Evolutionary conservation across 306 rosid species (phyloP).

Genomic region (Cajanus cajan): DNA sequence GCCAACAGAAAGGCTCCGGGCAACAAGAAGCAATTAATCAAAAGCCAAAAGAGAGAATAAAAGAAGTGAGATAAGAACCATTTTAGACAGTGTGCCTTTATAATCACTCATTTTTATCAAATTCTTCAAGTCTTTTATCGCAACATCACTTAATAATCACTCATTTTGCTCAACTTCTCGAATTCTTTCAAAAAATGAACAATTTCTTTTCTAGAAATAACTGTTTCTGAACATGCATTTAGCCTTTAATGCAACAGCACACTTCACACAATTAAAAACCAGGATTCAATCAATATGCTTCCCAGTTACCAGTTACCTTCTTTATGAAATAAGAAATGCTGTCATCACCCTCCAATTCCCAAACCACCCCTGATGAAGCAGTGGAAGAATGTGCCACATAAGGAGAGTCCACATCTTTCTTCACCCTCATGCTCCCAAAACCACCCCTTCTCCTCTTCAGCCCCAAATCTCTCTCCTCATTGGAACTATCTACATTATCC

Average conservation of each 20-base stretch:
- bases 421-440: conserved; percentile 65
- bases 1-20: conserved; percentile 32
- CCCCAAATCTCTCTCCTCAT: conserved; percentile 46
- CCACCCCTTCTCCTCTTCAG: conserved; percentile 31
- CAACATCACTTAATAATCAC: neutral
- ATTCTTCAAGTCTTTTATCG: neutral
- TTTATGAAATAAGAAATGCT: conserved; percentile 66
- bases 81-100: neutral
- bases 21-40: neutral
- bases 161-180: neutral
- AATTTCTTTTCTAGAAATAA: neutral
- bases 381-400: conserved; percentile 35
- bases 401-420: conserved; percentile 67
- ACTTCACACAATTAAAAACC: neutral
- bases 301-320: conserved; percentile 51
- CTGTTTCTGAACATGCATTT: neutral
- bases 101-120: neutral
- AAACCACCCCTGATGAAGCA: conserved; percentile 34
- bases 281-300: neutral
- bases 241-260: neutral
- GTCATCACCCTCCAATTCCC: conserved; percentile 49
- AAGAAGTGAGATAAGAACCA: neutral
- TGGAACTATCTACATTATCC: conserved; percentile 41
- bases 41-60: neutral
- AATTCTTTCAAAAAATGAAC: neutral